Evolutionary conservation across 2,329 filamentous ascomycete genomes (phyloP), one percentile per base, ranked within the genome.

Genomic region (Cladosporium sp.): DNA sequence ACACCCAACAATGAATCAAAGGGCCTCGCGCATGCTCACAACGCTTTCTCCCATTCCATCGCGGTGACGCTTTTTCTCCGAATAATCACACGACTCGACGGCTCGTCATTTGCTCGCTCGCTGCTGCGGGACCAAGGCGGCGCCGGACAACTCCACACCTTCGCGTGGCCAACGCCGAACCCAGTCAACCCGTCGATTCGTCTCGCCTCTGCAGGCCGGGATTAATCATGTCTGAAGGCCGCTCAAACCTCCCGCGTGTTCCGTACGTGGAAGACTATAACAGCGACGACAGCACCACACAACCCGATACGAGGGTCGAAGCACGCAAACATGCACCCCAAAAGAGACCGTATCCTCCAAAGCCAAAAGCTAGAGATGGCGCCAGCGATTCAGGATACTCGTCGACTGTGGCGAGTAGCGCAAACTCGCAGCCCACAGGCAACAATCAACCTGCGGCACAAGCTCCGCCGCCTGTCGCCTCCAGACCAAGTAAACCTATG

Each of bases 321-420:
- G 70, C 71, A 59, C 75, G 76, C 66, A 30, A 48, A 78, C 78
- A 67, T 66, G 74, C 61, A 67, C 73, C 57, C 68, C 68, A 54
- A 72, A 69, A 69, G 72, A 49, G 48, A 46, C 55, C 73, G 52
- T 18, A 52, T 27, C 48, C 56, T 43, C 53, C 49, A 30, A 35
- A 45, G 18, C 29, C 43, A 36, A 22, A 62, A 11, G 15, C 13
- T 42, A 67, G 70, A 53, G 75, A 79, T 65, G 69, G 71, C 61
- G 73, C 74, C 58, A 80, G 76, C 67, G 80, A 84, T 67, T 82
- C 79, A 57, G 79, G 79, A 59, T 82, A 82, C 71, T 81, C 78
- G 55, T 82, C 78, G 39, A 54, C 45, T 8, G 45, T 43, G 33
- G 29, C 48, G 43, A 49, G 38, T 40, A 49, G 20, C n/a, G 32